A percentile compares a stretch with the other conserved stretches of the same genome.
phyloP scores from a whole-genome alignment of 495 filamentous ascomycete species.

The Neurospora sp. region DNA sequence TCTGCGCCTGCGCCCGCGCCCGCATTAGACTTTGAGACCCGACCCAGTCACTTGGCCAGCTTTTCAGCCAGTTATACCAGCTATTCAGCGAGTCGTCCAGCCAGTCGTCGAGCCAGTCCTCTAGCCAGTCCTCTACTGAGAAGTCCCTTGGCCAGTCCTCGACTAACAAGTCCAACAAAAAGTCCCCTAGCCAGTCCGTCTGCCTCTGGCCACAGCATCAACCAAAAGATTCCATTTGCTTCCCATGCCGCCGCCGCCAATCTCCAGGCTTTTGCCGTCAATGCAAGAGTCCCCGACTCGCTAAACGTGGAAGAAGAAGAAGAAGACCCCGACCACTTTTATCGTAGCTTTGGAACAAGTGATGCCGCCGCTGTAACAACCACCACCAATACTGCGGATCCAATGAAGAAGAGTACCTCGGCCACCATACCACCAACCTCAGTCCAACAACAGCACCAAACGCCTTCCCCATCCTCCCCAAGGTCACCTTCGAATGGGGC shows the following conservation, averaged over 20 bases:
- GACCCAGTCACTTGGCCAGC: neutral
- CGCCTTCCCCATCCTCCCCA: neutral
- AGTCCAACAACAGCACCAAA: neutral
- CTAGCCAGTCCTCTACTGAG: too few relatives aligned
- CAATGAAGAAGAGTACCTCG: constrained; percentile 20
- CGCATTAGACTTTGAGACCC: neutral
- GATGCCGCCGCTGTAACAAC: neutral
- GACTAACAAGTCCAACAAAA: neutral
- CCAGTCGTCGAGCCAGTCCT: neutral
- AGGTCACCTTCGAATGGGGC: neutral
- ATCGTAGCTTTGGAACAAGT: constrained; percentile 26
- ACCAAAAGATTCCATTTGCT: constrained; percentile 10
- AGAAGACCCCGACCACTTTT: constrained; percentile 41
- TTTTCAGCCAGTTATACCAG: neutral
- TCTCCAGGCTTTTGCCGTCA: constrained; percentile 22
- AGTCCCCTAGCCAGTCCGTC: neutral
- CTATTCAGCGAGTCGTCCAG: neutral
- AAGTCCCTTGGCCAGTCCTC: neutral
- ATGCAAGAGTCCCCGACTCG: constrained; percentile 20
- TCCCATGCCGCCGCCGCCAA: constrained; percentile 30
- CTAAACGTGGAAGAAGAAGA: constrained; percentile 16
- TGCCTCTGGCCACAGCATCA: neutral
- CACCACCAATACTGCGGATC: neutral
- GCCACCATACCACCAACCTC: constrained; percentile 1
- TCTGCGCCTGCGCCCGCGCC: neutral